Evolutionary conservation across 768 basidiomycete genomes (phyloP).

Genomic region (Tricholomella constricta): DNA sequence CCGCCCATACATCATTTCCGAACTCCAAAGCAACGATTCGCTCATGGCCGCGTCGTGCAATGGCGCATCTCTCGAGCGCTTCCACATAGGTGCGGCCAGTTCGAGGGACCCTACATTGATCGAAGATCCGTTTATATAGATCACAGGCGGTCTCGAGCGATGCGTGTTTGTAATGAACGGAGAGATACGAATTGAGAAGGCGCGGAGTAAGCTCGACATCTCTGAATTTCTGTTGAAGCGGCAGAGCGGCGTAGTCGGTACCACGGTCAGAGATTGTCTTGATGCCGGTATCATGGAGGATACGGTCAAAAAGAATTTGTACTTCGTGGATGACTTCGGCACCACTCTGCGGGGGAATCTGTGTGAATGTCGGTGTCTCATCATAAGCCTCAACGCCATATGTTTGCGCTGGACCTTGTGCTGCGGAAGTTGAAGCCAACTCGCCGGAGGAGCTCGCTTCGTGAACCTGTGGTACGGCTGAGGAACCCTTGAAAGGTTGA

Average conservation of each 20-base stretch:
- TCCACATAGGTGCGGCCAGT: slow-evolving; percentile 63
- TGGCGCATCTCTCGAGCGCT: slow-evolving; percentile 67
- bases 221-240: slow-evolving; percentile 45
- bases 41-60: slow-evolving; percentile 44
- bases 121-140: slow-evolving; percentile 54
- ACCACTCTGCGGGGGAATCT: slow-evolving; percentile 70
- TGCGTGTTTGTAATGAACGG: slow-evolving; percentile 64
- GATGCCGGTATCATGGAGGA: slow-evolving; percentile 46
- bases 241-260: slow-evolving; percentile 13
- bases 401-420: slow-evolving; percentile 5
- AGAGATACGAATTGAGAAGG: slow-evolving; percentile 79
- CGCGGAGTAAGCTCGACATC: slow-evolving; percentile 58
- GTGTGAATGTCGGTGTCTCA: slow-evolving; percentile 36
- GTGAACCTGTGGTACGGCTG: neutral
- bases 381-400: neutral
- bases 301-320: slow-evolving; percentile 60
- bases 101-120: slow-evolving; percentile 39
- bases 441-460: neutral
- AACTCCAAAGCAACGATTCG: slow-evolving; percentile 49
- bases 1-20: slow-evolving; percentile 64
- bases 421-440: neutral
- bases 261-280: neutral
- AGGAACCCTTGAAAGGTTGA: slow-evolving; percentile 34
- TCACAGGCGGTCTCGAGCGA: slow-evolving; percentile 49
- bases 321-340: slow-evolving; percentile 75